Evolutionary conservation across 352 stramenopile genomes (phyloP).

Genomic region (Phytophthora vignae): DNA sequence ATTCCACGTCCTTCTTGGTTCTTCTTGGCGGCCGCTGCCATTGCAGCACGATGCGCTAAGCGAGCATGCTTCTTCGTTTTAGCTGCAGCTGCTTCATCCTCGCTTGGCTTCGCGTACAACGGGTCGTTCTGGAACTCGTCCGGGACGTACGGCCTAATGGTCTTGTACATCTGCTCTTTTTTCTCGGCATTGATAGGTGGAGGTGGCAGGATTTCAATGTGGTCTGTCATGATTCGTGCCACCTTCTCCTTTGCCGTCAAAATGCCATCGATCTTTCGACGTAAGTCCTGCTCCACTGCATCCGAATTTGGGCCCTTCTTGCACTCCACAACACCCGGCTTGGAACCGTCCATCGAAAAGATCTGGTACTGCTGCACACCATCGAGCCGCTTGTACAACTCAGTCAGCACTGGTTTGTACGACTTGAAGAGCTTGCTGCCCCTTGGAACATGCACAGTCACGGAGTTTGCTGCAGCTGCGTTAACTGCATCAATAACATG

Average conservation of each 20-base stretch:
- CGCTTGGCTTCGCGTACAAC: slow-evolving; percentile 18
- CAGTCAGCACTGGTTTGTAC: slow-evolving; percentile 9
- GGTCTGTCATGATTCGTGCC: neutral
- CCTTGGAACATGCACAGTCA: neutral
- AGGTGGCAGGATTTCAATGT: slow-evolving; percentile 5
- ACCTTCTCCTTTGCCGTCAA: neutral
- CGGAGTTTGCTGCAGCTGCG: too few species aligned
- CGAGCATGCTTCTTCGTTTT: slow-evolving; percentile 15
- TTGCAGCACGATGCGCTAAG: slow-evolving; percentile 5
- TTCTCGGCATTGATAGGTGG: slow-evolving; percentile 26
- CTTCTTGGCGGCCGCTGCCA: slow-evolving; percentile 1
- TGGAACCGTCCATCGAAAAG: slow-evolving; percentile 6
- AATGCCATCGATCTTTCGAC: slow-evolving; percentile 8
- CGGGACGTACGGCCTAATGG: slow-evolving; percentile 18
- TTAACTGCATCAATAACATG: neutral
- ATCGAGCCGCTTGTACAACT: slow-evolving; percentile 12
- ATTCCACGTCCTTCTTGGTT: slow-evolving; percentile 8
- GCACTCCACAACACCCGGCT: slow-evolving; percentile 6
- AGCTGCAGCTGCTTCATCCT: slow-evolving; percentile 7
- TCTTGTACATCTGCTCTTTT: slow-evolving; percentile 8
- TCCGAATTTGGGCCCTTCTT: neutral
- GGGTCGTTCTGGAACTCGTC: slow-evolving; percentile 21
- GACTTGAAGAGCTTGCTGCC: slow-evolving; percentile 1
- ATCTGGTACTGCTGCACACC: slow-evolving; percentile 19
- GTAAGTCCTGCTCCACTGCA: neutral